These are phyloP conservation scores for maize (Zea mays) DNA, from an alignment of 176 grass and related monocot species.

Conservation along the genomic window DNA sequence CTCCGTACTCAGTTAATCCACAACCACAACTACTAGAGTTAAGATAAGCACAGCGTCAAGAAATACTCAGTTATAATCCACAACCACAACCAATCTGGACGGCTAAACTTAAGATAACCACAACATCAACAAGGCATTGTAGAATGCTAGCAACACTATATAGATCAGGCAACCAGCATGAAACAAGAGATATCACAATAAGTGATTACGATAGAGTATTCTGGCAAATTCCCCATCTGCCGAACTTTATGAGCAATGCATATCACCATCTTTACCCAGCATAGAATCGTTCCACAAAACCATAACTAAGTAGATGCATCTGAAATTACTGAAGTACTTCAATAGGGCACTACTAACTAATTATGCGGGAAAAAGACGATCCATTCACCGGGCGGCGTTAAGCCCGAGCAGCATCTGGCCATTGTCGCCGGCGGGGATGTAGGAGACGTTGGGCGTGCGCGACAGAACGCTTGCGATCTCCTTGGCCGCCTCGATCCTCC, in stretches of 20 bases:
- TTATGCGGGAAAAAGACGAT: slow-evolving; percentile 1
- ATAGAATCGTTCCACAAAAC: not conserved
- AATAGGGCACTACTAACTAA: not conserved
- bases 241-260: slow-evolving; percentile 10
- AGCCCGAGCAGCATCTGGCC: slow-evolving; percentile 74
- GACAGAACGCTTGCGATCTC: slow-evolving; percentile 66
- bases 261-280: not conserved
- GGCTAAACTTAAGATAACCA: not conserved
- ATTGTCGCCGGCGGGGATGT: slow-evolving; percentile 56
- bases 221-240: not conserved
- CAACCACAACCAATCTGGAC: not conserved
- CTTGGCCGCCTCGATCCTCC: slow-evolving; percentile 85
- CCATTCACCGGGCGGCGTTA: slow-evolving; percentile 54
- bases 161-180: not conserved
- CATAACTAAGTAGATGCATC: slow-evolving; percentile 11
- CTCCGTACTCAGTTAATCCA: not conserved
- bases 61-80: not conserved
- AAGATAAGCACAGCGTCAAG: not conserved
- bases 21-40: not conserved
- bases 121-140: not conserved
- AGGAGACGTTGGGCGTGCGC: slow-evolving; percentile 64
- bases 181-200: not conserved
- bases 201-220: not conserved
- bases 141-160: not conserved
- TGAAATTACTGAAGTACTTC: slow-evolving; percentile 22